Evolutionary conservation across 768 basidiomycete species (phyloP).

Genomic region (Inosperma sp.): DNA sequence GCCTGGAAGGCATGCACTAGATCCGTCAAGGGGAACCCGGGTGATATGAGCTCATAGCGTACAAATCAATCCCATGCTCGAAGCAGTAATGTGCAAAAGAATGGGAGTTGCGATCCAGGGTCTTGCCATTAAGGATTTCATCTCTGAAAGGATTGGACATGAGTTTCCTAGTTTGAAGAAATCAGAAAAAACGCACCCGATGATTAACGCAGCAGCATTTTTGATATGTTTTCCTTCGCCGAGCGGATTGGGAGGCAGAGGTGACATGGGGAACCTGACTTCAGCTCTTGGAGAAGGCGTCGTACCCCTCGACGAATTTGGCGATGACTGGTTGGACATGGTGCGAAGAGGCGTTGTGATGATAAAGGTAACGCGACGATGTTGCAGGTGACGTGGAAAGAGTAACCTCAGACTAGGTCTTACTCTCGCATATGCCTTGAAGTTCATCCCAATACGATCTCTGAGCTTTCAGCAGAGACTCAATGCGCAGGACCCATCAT

Average conservation of each 20-base stretch:
- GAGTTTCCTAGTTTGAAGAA: not conserved
- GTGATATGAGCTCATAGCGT: constrained; percentile 21
- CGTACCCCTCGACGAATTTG: constrained; percentile 11
- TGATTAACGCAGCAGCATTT: constrained; percentile 70
- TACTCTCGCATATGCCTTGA: constrained; percentile 25
- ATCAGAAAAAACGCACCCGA: constrained; percentile 49
- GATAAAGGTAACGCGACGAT: too few species aligned
- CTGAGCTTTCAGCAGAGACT: too few species aligned
- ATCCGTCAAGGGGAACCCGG: constrained; percentile 21
- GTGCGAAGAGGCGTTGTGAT: too few species aligned
- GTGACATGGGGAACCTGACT: constrained; percentile 47
- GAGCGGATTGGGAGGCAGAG: constrained; percentile 58
- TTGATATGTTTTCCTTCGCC: constrained; percentile 68
- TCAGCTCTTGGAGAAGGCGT: constrained; percentile 12
- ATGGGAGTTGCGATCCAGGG: constrained; percentile 76
- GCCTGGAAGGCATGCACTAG: constrained; percentile 44
- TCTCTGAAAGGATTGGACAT: constrained; percentile 45
- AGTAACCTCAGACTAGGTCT: too few species aligned
- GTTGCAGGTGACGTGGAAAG: too few species aligned
- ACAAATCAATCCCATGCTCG: constrained; percentile 81
- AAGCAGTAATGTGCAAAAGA: constrained; percentile 88
- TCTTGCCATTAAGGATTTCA: constrained; percentile 92
- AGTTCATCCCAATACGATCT: constrained; percentile 5
- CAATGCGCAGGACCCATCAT: too few species aligned
- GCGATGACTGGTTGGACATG: too few species aligned